A percentile compares a stretch with the other conserved stretches of the same genome.
Evolutionary conservation across 495 filamentous ascomycete genomes (phyloP).

Genomic region (Trichoderma erinaceum): DNA sequence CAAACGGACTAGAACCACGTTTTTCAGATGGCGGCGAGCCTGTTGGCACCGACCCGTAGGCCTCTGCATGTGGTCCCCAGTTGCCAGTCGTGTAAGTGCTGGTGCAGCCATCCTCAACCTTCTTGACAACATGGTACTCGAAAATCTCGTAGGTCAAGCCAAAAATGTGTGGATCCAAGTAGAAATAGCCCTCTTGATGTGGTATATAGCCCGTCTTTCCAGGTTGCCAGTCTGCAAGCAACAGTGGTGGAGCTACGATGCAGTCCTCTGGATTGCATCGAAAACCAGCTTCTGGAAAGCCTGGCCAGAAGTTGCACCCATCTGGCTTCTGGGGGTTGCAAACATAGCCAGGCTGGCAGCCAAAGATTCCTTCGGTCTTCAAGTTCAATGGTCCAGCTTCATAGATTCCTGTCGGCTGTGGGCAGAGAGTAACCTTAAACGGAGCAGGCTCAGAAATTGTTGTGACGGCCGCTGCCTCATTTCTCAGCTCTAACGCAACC

Average conservation of each 20-base stretch:
- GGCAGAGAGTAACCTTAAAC: conserved; percentile 28
- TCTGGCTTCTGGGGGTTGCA: conserved; percentile 46
- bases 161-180: conserved; percentile 57
- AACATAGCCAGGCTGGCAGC: conserved; percentile 57
- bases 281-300: conserved; percentile 47
- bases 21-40: conserved; percentile 8
- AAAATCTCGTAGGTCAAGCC: conserved; percentile 60
- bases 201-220: conserved; percentile 45
- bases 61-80: conserved; percentile 38
- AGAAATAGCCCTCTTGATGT: conserved; percentile 52
- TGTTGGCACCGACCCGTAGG: conserved; percentile 29
- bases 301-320: conserved; percentile 49
- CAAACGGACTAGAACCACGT: background rate
- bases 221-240: conserved; percentile 35
- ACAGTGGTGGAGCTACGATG: conserved; percentile 37
- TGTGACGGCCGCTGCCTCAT: conserved; percentile 20
- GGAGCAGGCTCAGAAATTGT: conserved; percentile 23
- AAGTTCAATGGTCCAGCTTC: background rate
- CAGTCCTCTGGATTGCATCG: conserved; percentile 52
- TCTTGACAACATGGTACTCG: conserved; percentile 24
- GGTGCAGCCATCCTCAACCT: conserved; percentile 21
- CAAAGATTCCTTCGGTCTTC: conserved; percentile 44
- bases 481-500: background rate
- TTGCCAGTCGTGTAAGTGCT: conserved; percentile 40
- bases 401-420: conserved; percentile 23